These are phyloP conservation scores for Colletotrichum cordylinicola DNA, from an alignment of 2,329 filamentous ascomycete species.

Conservation along the genomic window DNA sequence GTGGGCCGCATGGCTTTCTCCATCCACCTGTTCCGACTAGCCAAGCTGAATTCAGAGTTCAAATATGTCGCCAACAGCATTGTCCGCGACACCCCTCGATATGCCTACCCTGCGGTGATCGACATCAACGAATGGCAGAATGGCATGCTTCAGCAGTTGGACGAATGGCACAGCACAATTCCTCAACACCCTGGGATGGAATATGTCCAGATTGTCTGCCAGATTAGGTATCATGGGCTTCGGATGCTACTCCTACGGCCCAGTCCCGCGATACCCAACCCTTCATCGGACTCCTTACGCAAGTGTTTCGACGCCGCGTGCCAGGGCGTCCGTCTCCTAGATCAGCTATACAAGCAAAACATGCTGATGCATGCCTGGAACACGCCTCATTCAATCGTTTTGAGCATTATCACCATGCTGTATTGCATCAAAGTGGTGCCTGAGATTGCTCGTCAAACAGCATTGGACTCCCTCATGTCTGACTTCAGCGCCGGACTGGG, in stretches of 20 bases:
- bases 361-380: conserved; percentile 53
- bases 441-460: conserved; percentile 39
- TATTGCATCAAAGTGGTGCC: conserved; percentile 56
- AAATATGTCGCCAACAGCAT: conserved; percentile 62
- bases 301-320: conserved; percentile 50
- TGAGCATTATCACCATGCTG: conserved; percentile 54
- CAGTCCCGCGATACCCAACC: conserved; percentile 56
- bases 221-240: conserved; percentile 52
- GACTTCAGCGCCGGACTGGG: conserved; percentile 48
- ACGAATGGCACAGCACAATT: conserved; percentile 37
- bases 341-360: conserved; percentile 48
- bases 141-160: conserved; percentile 43
- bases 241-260: conserved; percentile 56
- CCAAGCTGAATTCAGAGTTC: conserved; percentile 60
- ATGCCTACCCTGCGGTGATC: conserved; percentile 52
- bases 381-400: conserved; percentile 52
- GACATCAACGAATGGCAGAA: conserved; percentile 53
- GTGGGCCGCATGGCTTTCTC: conserved; percentile 36
- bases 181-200: conserved; percentile 8
- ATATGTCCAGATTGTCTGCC: conserved; percentile 39
- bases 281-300: conserved; percentile 42
- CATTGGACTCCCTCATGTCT: conserved; percentile 35
- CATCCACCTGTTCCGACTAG: conserved; percentile 53
- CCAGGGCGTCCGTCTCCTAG: conserved; percentile 44
- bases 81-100: conserved; percentile 48